These are phyloP conservation scores for Termitomyces sp. DNA, from an alignment of 768 basidiomycete genomes.

Conservation along the genomic window DNA sequence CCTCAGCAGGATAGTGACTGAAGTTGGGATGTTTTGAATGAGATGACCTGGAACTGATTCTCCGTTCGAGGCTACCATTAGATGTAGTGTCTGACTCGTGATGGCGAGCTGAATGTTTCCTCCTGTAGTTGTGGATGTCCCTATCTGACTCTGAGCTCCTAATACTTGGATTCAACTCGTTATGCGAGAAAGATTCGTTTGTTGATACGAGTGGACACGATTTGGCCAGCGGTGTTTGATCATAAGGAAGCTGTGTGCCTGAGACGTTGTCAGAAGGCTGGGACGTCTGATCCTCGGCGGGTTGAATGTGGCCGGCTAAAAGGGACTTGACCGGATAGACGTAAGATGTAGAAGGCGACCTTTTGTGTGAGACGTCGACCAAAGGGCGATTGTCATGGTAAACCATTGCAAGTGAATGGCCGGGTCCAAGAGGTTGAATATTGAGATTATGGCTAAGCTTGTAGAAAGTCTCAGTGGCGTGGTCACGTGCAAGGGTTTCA, in stretches of 20 bases:
- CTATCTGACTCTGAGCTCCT: constrained; percentile 4
- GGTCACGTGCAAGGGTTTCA: constrained; percentile 1
- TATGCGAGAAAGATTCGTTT: background rate
- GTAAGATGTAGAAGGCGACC: constrained; percentile 17
- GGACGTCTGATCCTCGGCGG: constrained; percentile 14
- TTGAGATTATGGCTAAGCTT: background rate
- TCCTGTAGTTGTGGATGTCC: background rate
- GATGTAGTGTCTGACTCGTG: background rate
- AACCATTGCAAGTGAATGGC: background rate
- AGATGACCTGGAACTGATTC: background rate
- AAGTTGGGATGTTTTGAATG: constrained; percentile 18
- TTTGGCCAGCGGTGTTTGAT: background rate
- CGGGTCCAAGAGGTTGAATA: background rate
- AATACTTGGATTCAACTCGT: constrained; percentile 4
- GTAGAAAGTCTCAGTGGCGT: constrained; percentile 6
- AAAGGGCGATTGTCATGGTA: background rate
- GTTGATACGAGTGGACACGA: background rate
- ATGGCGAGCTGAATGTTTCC: background rate
- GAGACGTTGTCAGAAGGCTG: background rate
- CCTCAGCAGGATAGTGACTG: constrained; percentile 27
- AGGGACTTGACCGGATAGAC: constrained; percentile 38
- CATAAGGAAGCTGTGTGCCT: background rate
- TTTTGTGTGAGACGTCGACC: background rate
- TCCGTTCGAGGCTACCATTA: background rate
- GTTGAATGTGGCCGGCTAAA: constrained; percentile 28